phyloP scores from a whole-genome alignment of 2,329 filamentous ascomycete genomes.

The Neocucurbitaria cava region DNA sequence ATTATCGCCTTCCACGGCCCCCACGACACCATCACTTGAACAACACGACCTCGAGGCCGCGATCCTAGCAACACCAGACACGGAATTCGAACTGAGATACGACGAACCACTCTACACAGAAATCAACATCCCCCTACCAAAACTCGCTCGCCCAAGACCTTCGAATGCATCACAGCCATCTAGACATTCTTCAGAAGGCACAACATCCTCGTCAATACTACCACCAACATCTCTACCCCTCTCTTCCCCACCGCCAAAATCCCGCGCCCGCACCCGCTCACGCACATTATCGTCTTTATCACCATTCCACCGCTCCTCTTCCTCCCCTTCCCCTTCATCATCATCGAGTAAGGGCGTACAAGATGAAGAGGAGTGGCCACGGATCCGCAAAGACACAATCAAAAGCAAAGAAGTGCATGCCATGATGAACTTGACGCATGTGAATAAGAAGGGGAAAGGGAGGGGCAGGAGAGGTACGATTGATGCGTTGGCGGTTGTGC shows the following conservation, averaged over 20 bases:
- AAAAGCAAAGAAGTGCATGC: conserved; percentile 30
- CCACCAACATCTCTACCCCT: not conserved
- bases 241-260: conserved; percentile 4
- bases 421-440: conserved; percentile 33
- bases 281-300: conserved; percentile 33
- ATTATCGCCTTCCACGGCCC: not conserved
- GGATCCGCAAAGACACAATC: conserved; percentile 27
- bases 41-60: conserved; percentile 3
- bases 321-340: conserved; percentile 9
- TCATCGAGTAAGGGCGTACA: not conserved
- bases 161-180: conserved; percentile 12
- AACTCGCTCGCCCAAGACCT: conserved; percentile 14
- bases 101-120: conserved; percentile 42
- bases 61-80: not conserved
- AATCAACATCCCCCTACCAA: conserved; percentile 43
- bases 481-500: conserved; percentile 45
- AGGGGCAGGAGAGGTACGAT: conserved; percentile 32
- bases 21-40: not conserved
- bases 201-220: not conserved
- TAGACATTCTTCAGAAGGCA: conserved; percentile 2
- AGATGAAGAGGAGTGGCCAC: conserved; percentile 24
- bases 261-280: conserved; percentile 24
- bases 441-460: conserved; percentile 23
- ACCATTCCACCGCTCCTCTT: conserved; percentile 29
- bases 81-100: conserved; percentile 5